Evolutionary conservation across 805 yeast genomes (phyloP).

Genomic region (Maudiozyma serrabonitensis): DNA sequence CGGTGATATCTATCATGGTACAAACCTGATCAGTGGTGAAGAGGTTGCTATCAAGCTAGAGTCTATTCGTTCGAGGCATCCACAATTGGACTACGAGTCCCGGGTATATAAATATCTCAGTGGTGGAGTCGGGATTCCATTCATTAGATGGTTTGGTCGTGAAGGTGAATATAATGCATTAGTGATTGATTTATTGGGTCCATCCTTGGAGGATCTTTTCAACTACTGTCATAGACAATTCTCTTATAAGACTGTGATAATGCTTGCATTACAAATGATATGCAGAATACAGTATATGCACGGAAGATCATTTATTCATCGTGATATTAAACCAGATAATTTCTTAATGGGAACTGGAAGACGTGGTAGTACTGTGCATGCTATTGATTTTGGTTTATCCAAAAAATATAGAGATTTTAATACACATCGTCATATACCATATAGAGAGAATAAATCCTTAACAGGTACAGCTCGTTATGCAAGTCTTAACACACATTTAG

Average conservation of each 20-base stretch:
- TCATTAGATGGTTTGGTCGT: conserved; percentile 93
- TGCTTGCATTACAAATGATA: conserved; percentile 87
- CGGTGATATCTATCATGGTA: conserved; percentile 91
- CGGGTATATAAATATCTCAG: conserved; percentile 87
- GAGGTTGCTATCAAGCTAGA: conserved; percentile 96
- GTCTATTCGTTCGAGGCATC: conserved; percentile 83
- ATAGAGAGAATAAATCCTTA: conserved; percentile 89
- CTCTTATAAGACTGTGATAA: conserved; percentile 83
- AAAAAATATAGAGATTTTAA: conserved; percentile 91
- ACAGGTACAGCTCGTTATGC: conserved; percentile 98
- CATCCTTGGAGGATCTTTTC: conserved; percentile 88
- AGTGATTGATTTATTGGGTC: conserved; percentile 94
- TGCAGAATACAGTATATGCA: conserved; percentile 93
- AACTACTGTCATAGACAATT: conserved; percentile 92
- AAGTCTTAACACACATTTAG: conserved; percentile 88
- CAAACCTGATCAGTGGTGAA: conserved; percentile 91
- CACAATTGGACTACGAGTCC: conserved; percentile 94
- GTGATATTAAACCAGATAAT: conserved; percentile 82
- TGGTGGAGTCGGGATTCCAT: conserved; percentile 96
- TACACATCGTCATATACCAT: conserved; percentile 89
- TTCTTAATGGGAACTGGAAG: conserved; percentile 82
- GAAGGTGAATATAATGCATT: conserved; percentile 94
- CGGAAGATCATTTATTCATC: conserved; percentile 82
- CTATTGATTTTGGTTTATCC: conserved; percentile 89
- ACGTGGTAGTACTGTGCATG: conserved; percentile 90